Evolutionary conservation across 257 asterid species (phyloP).

Genomic region (Voacanga thouarsii): DNA sequence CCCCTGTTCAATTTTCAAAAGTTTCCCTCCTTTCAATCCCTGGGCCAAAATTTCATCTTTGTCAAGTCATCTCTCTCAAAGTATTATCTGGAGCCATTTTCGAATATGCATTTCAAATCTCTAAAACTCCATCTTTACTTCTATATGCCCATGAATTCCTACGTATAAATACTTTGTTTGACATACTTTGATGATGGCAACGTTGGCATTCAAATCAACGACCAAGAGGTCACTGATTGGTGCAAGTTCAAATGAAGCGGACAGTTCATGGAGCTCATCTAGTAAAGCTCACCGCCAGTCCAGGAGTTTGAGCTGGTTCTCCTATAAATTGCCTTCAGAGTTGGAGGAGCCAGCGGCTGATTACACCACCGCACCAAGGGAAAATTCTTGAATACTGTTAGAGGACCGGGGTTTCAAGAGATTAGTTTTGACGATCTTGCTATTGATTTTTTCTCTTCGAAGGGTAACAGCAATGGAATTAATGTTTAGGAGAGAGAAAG

Average conservation of each 20-base stretch:
- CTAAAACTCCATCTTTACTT: not conserved
- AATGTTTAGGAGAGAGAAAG: slow-evolving; percentile 34
- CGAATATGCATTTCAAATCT: slow-evolving; percentile 6
- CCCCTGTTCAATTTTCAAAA: no score
- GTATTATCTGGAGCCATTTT: not conserved
- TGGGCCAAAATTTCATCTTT: no score
- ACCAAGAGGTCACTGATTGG: slow-evolving; percentile 48
- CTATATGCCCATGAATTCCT: not conserved
- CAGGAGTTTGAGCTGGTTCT: slow-evolving; percentile 42
- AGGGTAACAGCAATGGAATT: slow-evolving; percentile 30
- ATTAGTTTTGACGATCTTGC: slow-evolving; percentile 88
- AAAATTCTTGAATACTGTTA: slow-evolving; percentile 64
- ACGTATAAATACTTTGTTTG: no score
- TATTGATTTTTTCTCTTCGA: slow-evolving; percentile 57
- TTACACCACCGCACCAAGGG: slow-evolving; percentile 49
- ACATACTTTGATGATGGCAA: slow-evolving; percentile 49
- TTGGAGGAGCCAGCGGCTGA: slow-evolving; percentile 35
- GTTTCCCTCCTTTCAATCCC: no score
- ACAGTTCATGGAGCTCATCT: slow-evolving; percentile 24
- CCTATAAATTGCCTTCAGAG: slow-evolving; percentile 30
- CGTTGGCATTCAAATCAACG: slow-evolving; percentile 78
- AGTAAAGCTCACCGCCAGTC: slow-evolving; percentile 37
- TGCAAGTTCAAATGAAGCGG: slow-evolving; percentile 3
- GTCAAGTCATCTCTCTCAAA: no score
- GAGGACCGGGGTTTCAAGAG: slow-evolving; percentile 74